Conservation (phyloP, 768 basidiomycete species). For the Boletus tomentosulus region DNA sequence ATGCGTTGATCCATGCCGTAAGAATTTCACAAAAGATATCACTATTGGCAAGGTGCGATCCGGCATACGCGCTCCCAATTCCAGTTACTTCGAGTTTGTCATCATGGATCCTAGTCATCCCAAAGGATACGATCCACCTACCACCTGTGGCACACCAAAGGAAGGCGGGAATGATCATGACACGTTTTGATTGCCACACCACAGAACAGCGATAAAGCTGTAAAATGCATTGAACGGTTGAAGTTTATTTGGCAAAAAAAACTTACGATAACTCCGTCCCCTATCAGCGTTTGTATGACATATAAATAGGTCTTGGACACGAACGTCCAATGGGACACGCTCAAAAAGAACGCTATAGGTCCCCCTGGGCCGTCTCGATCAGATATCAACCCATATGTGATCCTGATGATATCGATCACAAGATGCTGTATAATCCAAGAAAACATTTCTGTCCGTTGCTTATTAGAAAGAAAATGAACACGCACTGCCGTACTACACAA, state of each 20-base stretch:
- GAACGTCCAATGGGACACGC: conserved; percentile 12
- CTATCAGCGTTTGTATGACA: conserved; percentile 5
- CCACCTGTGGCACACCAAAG: conserved; percentile 5
- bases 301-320: conserved; percentile 1
- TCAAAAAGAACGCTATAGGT: conserved; percentile 21
- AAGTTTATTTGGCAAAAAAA: not conserved
- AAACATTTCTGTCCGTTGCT: not conserved
- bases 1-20: conserved; percentile 4
- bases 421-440: conserved; percentile 16
- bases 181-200: conserved; percentile 5
- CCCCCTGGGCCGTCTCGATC: conserved; percentile 23
- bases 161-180: conserved; percentile 5
- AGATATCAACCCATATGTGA: conserved; percentile 20
- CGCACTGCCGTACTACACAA: conserved; percentile 25
- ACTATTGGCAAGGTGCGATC: not conserved
- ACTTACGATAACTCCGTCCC: conserved; percentile 9
- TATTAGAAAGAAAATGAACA: not conserved
- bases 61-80: not conserved
- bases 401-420: conserved; percentile 19
- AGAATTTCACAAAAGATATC: conserved; percentile 2
- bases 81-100: conserved; percentile 5
- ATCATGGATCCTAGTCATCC: not conserved
- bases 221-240: not conserved
- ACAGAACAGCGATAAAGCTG: conserved; percentile 13
- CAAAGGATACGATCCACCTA: not conserved